Conservation (phyloP, 768 basidiomycete genomes). For the Pulveroboletus sp. region DNA sequence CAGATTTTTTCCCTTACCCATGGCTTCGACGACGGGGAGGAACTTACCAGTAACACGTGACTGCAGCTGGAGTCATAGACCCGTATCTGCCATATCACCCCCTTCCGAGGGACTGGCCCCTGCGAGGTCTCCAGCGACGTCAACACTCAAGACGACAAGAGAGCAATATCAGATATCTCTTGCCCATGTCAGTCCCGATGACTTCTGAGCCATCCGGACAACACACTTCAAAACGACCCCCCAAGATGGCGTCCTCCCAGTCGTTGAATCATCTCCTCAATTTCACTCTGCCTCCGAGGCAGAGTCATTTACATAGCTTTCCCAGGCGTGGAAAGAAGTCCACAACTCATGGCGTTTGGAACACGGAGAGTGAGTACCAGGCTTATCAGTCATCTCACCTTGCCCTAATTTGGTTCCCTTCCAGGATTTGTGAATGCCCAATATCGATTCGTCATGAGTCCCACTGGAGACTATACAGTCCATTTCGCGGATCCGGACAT, state of each 20-base stretch:
- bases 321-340: constrained; percentile 76
- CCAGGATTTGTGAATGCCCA: constrained; percentile 93
- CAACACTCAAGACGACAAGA: background rate
- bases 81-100: constrained; percentile 11
- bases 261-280: constrained; percentile 83
- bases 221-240: constrained; percentile 50
- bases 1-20: constrained; percentile 80
- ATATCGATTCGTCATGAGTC: constrained; percentile 94
- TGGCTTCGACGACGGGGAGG: constrained; percentile 23
- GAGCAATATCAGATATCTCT: constrained; percentile 17
- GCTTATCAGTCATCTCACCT: constrained; percentile 10
- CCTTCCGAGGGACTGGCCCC: constrained; percentile 48
- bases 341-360: constrained; percentile 66
- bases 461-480: constrained; percentile 85
- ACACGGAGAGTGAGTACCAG: constrained; percentile 81
- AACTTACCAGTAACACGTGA: constrained; percentile 23
- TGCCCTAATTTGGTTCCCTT: constrained; percentile 14
- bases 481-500: constrained; percentile 98
- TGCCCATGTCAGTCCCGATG: constrained; percentile 27
- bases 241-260: constrained; percentile 67
- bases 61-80: constrained; percentile 18
- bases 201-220: constrained; percentile 20
- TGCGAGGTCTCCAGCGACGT: constrained; percentile 13
- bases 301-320: constrained; percentile 52
- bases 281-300: constrained; percentile 88